Base-by-base conservation (phyloP, 2,329 filamentous ascomycete genomes). In the Purpureocillium takamizusanense region DNA sequence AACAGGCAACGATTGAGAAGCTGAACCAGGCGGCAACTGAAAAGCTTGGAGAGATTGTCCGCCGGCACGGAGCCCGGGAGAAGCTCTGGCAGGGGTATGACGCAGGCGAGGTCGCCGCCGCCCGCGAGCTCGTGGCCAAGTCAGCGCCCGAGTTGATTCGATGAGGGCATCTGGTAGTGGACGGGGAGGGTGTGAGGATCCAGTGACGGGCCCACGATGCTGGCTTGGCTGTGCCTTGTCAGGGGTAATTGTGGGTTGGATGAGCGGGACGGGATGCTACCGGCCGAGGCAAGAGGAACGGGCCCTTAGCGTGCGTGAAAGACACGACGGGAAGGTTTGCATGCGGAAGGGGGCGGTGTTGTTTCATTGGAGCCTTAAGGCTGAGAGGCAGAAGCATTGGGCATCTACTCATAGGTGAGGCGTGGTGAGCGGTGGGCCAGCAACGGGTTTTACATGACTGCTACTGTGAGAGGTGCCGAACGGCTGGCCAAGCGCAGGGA, bases 21-120 rank as follows among this genome's bases (percentile, higher is more conserved):
- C 69, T 94, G 35, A 83, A 86, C 48, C 74, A 85, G 55, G 59
- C 75, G 41, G 84, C 86, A 16, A 90, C 83, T 1, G 67, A 70
- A 41, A 89, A 87, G 60, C 70, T 94, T 12, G 73, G 75, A 1
- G 84, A 90, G 55, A 89, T 92, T 49, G 76, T 89, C 44, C 72
- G 83, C 43, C 73, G 74, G 44, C 69, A 74, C 54, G 62, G 69
- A 28, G 67, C 72, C 36, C 66, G 73, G 41, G 75, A 86, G 57
- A 69, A 69, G 45, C 73, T 75, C 14, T 88, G 83, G 81, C 70
- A 76, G 51, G 86, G 85, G 8, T 90, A 86, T 58, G 76, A 82
- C 41, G 66, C 74, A 51, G 72, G 74, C 3, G 86, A 94, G 55
- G 63, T 94, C 36, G 73, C 75, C 49, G 85, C 85, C 11, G 83